These are phyloP conservation scores for Lenwebbia sp. DNA, from an alignment of 345 rosid species.

Conservation along the genomic window DNA sequence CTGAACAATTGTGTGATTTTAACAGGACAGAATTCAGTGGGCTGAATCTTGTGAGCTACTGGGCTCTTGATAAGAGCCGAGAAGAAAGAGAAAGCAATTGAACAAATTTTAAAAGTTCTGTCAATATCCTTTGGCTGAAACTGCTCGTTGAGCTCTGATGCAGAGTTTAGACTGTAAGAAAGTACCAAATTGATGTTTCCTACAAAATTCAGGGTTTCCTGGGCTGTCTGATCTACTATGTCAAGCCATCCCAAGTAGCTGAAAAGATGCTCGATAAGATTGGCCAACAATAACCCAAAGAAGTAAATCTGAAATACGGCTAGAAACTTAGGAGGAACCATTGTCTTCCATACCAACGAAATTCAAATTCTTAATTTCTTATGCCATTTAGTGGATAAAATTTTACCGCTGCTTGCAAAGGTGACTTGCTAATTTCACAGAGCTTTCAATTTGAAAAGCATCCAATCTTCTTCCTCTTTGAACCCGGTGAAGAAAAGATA, in stretches of 20 bases:
- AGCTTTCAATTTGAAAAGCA: neutral
- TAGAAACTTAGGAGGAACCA: neutral
- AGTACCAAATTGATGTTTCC: neutral
- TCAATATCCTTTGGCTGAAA: neutral
- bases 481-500: neutral
- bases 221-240: neutral
- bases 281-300: neutral
- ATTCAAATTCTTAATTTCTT: neutral
- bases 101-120: neutral
- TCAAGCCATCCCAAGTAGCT: neutral
- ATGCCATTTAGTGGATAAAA: neutral
- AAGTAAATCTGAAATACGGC: neutral
- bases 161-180: neutral
- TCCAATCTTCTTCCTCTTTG: neutral
- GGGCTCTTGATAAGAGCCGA: neutral
- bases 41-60: neutral
- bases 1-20: neutral
- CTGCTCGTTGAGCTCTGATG: neutral
- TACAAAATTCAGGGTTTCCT: neutral
- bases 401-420: neutral
- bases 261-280: neutral
- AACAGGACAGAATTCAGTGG: neutral
- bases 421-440: neutral
- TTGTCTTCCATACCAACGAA: neutral
- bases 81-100: neutral